A percentile compares a stretch with the other conserved stretches of the same genome.
phyloP scores from a whole-genome alignment of 257 asterid genomes.

The Mitragyna speciosa region DNA sequence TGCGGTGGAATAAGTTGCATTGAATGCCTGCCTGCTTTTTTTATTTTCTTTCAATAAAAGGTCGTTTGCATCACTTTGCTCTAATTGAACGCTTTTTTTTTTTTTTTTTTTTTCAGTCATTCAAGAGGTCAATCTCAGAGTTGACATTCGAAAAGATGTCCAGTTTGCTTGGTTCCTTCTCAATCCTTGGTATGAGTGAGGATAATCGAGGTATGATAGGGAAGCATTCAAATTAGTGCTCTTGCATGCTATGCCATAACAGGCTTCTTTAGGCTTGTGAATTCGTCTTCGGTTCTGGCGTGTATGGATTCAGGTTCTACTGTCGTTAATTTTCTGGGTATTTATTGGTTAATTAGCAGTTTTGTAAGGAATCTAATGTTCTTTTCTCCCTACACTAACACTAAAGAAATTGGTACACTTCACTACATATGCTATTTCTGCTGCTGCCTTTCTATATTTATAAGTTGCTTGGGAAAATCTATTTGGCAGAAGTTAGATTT shows the following conservation, averaged over 20 bases:
- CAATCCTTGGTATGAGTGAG: slow-evolving; percentile 56
- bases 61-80: slow-evolving; percentile 11
- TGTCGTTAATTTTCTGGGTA: neutral
- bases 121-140: slow-evolving; percentile 79
- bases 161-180: slow-evolving; percentile 63
- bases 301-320: neutral
- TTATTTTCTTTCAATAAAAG: neutral
- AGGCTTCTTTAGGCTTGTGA: neutral
- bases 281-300: neutral
- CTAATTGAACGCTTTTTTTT: slow-evolving; percentile 19
- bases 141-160: slow-evolving; percentile 66
- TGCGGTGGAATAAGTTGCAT: neutral
- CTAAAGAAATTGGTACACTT: neutral
- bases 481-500: neutral
- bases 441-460: neutral
- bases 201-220: slow-evolving; percentile 55
- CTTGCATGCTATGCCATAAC: neutral
- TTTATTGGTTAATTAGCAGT: neutral
- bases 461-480: neutral
- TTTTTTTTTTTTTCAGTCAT: slow-evolving; percentile 48
- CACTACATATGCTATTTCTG: neutral
- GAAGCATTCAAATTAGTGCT: slow-evolving; percentile 9
- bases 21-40: neutral
- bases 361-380: neutral
- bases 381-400: neutral